These are phyloP conservation scores for Diaporthe sp. DNA, from an alignment of 2,329 filamentous ascomycete genomes.

Conservation along the genomic window DNA sequence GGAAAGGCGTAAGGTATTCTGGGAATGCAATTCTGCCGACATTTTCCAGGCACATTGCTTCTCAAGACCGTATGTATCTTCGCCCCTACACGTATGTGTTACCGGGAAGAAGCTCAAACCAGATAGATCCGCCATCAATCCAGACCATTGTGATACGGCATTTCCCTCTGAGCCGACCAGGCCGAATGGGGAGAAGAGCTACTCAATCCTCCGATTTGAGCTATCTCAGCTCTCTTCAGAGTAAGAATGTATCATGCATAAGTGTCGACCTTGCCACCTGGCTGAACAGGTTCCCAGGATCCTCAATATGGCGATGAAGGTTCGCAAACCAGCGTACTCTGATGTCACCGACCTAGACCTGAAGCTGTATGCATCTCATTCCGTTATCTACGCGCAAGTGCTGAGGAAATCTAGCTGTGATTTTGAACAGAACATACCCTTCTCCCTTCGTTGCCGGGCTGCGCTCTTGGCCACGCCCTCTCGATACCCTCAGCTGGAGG, in stretches of 20 bases:
- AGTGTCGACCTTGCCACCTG: not conserved
- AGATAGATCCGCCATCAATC: not conserved
- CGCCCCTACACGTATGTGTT: not conserved
- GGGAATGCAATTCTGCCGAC: conserved; percentile 26
- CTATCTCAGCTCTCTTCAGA: not conserved
- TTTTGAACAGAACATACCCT: not conserved
- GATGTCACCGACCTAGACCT: not conserved
- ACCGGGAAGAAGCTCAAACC: not conserved
- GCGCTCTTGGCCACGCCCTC: not conserved
- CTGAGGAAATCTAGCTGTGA: not conserved
- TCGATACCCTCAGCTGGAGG: conserved; percentile 1
- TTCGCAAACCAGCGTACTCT: not conserved
- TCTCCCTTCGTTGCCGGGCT: conserved; percentile 1
- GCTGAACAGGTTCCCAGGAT: not conserved
- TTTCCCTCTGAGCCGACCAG: not conserved
- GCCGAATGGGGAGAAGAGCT: not conserved
- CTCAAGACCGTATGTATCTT: conserved; percentile 16
- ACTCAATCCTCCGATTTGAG: not conserved
- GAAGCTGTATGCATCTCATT: not conserved
- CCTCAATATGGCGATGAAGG: conserved; percentile 13
- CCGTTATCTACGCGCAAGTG: not conserved
- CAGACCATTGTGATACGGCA: not conserved
- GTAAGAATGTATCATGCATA: not conserved
- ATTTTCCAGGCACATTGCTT: conserved; percentile 27
- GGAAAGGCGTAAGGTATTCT: conserved; percentile 25